A percentile compares a stretch with the other conserved stretches of the same genome.
These are phyloP conservation scores for Soucietia sequanensis DNA, from an alignment of 805 yeast genomes.

Conservation along the genomic window DNA sequence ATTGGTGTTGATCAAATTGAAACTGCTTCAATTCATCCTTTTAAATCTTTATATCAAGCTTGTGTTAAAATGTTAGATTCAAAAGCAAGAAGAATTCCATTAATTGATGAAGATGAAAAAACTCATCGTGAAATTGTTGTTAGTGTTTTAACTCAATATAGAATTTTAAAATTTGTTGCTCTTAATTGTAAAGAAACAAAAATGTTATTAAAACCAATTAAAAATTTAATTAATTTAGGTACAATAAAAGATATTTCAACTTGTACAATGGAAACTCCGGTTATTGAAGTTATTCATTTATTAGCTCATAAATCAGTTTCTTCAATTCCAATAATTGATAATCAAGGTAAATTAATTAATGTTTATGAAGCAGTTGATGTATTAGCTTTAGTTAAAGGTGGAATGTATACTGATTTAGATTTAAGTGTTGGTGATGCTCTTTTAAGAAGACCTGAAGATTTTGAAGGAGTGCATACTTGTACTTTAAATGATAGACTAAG, in stretches of 20 bases:
- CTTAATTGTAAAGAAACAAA: conserved; percentile 94
- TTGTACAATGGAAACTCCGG: conserved; percentile 88
- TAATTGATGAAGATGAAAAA: conserved; percentile 91
- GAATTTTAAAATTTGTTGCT: conserved; percentile 93
- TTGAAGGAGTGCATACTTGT: conserved; percentile 97
- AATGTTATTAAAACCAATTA: conserved; percentile 72
- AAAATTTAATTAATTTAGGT: conserved; percentile 66
- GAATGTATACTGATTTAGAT: conserved; percentile 85
- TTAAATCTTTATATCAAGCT: conserved; percentile 85
- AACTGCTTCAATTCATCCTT: conserved; percentile 86
- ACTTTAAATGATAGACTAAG: conserved; percentile 82
- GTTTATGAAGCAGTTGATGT: conserved; percentile 97
- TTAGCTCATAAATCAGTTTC: conserved; percentile 80
- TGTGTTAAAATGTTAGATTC: conserved; percentile 88
- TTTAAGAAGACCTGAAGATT: conserved; percentile 90
- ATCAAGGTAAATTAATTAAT: conserved; percentile 63
- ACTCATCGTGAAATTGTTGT: conserved; percentile 93
- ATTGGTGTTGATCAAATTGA: conserved; percentile 86
- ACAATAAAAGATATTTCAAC: conserved; percentile 57
- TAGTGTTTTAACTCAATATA: conserved; percentile 90
- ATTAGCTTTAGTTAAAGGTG: conserved; percentile 87
- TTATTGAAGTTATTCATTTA: conserved; percentile 84
- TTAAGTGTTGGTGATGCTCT: conserved; percentile 94
- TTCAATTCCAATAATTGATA: conserved; percentile 91
- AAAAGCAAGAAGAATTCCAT: conserved; percentile 88